Base-by-base conservation (phyloP, 306 rosid species). In the Arachis stenosperma region DNA sequence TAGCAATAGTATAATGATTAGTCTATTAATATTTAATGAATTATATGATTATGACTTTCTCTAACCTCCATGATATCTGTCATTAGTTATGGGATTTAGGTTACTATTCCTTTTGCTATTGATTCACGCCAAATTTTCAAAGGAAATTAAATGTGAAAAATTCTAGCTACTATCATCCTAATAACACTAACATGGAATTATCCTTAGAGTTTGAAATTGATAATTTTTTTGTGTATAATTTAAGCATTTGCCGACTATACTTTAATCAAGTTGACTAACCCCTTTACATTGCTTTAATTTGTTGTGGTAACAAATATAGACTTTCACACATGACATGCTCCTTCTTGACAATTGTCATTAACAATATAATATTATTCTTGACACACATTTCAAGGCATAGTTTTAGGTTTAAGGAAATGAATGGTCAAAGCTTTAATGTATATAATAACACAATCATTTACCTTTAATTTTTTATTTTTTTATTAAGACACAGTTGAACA, bases 191-290 rank as follows among this genome's bases (percentile, higher is more conserved):
- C 41, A 36, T 17, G 48, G 57, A 14, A 50, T 75, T 65, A 54
- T 42, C 73, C 62, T 5, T 33, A 14, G 75, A 65, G 61, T 71
- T 68, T 68, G 71, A 72, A 52, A 59, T 9, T 70, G 54, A 44
- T 70, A n/a, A 66, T 67, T 77, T 33, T 33, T 33, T 80, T 70
- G 81, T 86, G 87, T 84, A n/a, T 11, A 57, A 61, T 82, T 64
- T 65, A 88, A 86, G 74, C 62, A 79, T 83, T 70, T 88, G 90
- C 93, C 89, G 93, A 81, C 92, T 80, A 44, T 44, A 66, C 51
- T 76, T 67, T 75, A 74, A 78, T 69, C 75, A 69, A 68, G 60
- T 81, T 84, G 85, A 80, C 79, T 22, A 58, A n/a, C 39, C 33
- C 64, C 37, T 2, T 33, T 69, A 76, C 81, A 53, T 75, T 76